phyloP scores from a whole-genome alignment of 768 basidiomycete species.

The Chiua virens region DNA sequence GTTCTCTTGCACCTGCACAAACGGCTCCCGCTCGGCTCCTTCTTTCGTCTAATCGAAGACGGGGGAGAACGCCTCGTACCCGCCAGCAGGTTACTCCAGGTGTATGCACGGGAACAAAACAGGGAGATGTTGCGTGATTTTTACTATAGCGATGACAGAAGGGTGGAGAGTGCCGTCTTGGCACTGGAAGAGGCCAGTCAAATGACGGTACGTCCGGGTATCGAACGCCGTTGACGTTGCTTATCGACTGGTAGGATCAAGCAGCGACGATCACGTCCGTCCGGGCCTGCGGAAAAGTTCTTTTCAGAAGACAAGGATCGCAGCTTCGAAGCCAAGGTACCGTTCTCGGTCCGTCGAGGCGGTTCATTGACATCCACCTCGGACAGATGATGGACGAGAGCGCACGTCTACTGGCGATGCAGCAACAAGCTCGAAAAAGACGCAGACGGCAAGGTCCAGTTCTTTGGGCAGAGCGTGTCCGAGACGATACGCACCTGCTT shows the following conservation, averaged over 20 bases:
- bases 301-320: slow-evolving; percentile 95
- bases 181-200: slow-evolving; percentile 78
- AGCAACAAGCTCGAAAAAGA: slow-evolving; percentile 91
- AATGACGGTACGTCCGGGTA: slow-evolving; percentile 50
- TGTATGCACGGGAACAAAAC: slow-evolving; percentile 89
- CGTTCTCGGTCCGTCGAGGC: neutral
- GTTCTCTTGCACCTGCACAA: slow-evolving; percentile 88
- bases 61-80: slow-evolving; percentile 71
- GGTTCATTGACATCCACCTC: neutral
- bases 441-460: slow-evolving; percentile 68
- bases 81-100: slow-evolving; percentile 81
- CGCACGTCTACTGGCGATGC: slow-evolving; percentile 68
- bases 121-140: slow-evolving; percentile 92
- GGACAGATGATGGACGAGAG: slow-evolving; percentile 92
- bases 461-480: slow-evolving; percentile 84
- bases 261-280: slow-evolving; percentile 67
- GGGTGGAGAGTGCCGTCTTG: slow-evolving; percentile 90
- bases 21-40: slow-evolving; percentile 79
- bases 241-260: slow-evolving; percentile 58
- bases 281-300: slow-evolving; percentile 84
- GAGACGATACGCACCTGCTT: slow-evolving; percentile 82
- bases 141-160: slow-evolving; percentile 95
- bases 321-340: slow-evolving; percentile 85
- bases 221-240: neutral
- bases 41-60: slow-evolving; percentile 94